Conservation (phyloP, 768 basidiomycete genomes). For the Nidularia sp. region DNA sequence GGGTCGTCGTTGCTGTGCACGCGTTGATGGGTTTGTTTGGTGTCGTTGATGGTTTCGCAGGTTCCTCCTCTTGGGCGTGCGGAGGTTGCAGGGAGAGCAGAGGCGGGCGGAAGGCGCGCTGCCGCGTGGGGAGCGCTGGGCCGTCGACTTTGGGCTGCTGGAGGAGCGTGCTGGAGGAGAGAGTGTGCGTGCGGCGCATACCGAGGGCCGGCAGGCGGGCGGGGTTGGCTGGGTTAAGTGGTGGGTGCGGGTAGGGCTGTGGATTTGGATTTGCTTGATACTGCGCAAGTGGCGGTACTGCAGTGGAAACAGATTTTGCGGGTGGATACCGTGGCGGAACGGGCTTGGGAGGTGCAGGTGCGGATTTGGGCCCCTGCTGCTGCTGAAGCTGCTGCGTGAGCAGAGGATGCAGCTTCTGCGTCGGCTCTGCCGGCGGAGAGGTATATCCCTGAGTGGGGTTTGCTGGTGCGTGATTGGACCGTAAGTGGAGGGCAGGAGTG, state of each 20-base stretch:
- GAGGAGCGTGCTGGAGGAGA: slow-evolving; percentile 4
- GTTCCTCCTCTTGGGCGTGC: too few relatives aligned
- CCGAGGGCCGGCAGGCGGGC: slow-evolving; percentile 28
- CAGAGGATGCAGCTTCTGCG: background rate
- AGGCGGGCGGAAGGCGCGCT: slow-evolving; percentile 33
- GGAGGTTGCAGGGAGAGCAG: slow-evolving; percentile 6
- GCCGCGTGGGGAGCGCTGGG: slow-evolving; percentile 20
- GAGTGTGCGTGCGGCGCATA: slow-evolving; percentile 31
- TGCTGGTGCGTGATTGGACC: background rate
- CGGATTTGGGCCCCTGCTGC: background rate
- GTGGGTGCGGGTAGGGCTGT: slow-evolving; percentile 2
- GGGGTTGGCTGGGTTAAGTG: slow-evolving; percentile 6
- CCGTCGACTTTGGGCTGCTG: background rate
- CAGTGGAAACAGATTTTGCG: slow-evolving; percentile 3
- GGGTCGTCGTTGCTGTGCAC: slow-evolving; percentile 10
- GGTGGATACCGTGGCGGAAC: slow-evolving; percentile 7
- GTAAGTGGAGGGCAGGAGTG: background rate
- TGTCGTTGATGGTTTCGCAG: too few relatives aligned
- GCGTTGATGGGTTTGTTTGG: slow-evolving; percentile 3
- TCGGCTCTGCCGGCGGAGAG: background rate
- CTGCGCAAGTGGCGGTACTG: background rate
- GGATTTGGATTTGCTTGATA: background rate
- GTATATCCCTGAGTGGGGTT: background rate
- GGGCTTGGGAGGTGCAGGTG: background rate
- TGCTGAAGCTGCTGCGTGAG: background rate